Evolutionary conservation across 2,329 filamentous ascomycete species (phyloP).

Genomic region (Passalora sequoiae): DNA sequence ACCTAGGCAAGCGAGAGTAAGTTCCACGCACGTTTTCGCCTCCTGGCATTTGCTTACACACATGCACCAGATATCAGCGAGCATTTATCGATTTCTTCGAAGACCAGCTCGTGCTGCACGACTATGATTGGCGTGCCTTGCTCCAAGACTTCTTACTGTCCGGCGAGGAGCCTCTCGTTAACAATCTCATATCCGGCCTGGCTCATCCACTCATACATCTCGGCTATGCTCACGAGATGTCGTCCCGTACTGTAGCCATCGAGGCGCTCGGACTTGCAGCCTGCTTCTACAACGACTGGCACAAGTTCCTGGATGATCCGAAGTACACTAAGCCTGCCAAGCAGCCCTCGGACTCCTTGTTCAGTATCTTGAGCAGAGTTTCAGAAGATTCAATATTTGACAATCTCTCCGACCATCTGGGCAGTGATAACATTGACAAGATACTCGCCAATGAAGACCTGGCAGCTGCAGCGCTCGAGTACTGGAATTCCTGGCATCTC

Average conservation of each 20-base stretch:
- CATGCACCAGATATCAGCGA: conserved; percentile 62
- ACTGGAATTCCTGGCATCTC: conserved; percentile 86
- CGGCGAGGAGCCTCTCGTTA: conserved; percentile 70
- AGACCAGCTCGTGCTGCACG: conserved; percentile 70
- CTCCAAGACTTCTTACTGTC: conserved; percentile 70
- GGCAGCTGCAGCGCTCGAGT: conserved; percentile 68
- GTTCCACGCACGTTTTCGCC: conserved; percentile 17
- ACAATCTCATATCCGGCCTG: conserved; percentile 72
- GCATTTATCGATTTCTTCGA: conserved; percentile 95
- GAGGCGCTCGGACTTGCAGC: conserved; percentile 72
- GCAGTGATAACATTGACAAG: conserved; percentile 58
- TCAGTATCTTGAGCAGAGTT: conserved; percentile 68
- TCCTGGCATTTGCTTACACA: conserved; percentile 4
- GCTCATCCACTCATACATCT: conserved; percentile 92
- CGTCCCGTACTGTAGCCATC: conserved; percentile 78
- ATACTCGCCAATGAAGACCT: conserved; percentile 67
- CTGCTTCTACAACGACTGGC: conserved; percentile 53
- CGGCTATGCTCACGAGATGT: conserved; percentile 86
- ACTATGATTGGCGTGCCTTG: conserved; percentile 80
- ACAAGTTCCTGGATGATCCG: conserved; percentile 64
- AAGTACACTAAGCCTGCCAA: conserved; percentile 63
- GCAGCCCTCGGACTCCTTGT: conserved; percentile 55
- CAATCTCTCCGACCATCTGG: conserved; percentile 55
- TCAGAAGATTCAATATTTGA: conserved; percentile 65
- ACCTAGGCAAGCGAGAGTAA: conserved; percentile 65